Conservation (phyloP, 225 moss, liverwort and hornwort genomes). For the Sphagnum tenellum region DNA sequence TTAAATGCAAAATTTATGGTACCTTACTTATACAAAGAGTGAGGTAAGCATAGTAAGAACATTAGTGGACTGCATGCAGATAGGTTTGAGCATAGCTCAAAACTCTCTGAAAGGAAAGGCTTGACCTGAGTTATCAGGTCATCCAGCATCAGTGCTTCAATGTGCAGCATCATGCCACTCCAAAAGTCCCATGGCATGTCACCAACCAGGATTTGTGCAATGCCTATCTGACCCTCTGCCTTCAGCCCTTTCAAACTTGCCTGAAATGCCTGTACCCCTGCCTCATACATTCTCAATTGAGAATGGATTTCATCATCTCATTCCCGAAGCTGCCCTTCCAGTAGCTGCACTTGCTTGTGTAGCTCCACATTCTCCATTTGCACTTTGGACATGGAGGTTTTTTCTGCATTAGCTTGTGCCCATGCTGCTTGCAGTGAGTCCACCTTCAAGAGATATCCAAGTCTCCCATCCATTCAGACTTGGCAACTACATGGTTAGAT, state of each 20-base stretch:
- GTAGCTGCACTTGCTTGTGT: slow-evolving; percentile 45
- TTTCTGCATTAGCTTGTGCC: slow-evolving; percentile 43
- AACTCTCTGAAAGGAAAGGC: too few relatives aligned
- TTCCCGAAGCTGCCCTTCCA: slow-evolving; percentile 57
- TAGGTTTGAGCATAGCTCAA: too few relatives aligned
- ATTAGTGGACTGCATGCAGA: too few relatives aligned
- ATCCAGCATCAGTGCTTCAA: slow-evolving; percentile 63
- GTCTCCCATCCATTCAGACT: too few relatives aligned
- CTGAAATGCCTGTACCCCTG: slow-evolving; percentile 76
- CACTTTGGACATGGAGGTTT: slow-evolving; percentile 33
- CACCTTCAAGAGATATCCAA: too few relatives aligned
- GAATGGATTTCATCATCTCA: slow-evolving; percentile 66
- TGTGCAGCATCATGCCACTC: slow-evolving; percentile 68
- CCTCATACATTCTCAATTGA: slow-evolving; percentile 51
- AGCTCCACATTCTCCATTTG: slow-evolving; percentile 51
- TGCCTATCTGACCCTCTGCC: slow-evolving; percentile 35
- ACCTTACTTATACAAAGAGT: too few relatives aligned
- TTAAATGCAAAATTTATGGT: too few relatives aligned
- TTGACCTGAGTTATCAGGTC: slow-evolving; percentile 60
- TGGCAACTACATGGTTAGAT: too few relatives aligned
- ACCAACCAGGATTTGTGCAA: slow-evolving; percentile 57
- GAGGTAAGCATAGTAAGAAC: too few relatives aligned
- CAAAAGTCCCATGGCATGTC: slow-evolving; percentile 95
- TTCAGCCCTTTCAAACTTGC: slow-evolving; percentile 57
- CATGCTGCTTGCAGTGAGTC: slow-evolving; percentile 36